These are phyloP conservation scores for Spongospora subterranea DNA, from an alignment of 208 protist genomes.

Conservation along the genomic window DNA sequence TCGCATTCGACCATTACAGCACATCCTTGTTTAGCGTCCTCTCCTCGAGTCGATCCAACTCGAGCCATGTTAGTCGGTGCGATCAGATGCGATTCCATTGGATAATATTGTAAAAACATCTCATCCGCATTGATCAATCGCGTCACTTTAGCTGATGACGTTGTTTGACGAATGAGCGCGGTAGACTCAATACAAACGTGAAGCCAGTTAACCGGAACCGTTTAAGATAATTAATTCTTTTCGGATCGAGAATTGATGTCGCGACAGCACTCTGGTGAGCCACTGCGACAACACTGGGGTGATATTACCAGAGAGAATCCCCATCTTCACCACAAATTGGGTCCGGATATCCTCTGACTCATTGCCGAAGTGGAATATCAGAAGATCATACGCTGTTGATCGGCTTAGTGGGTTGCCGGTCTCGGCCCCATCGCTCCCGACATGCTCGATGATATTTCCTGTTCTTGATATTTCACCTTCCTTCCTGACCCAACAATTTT, in stretches of 20 bases:
- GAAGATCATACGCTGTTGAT: not conserved
- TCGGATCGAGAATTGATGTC: not conserved
- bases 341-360: not conserved
- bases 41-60: not conserved
- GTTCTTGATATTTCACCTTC: not conserved
- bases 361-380: not conserved
- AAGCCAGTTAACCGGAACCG: not conserved
- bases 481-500: not conserved
- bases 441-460: not conserved
- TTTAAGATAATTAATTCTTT: not conserved
- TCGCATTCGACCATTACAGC: not conserved
- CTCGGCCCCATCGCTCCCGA: not conserved
- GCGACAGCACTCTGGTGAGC: not conserved
- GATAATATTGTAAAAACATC: not conserved
- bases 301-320: not conserved
- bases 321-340: not conserved
- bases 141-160: not conserved
- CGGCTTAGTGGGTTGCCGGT: not conserved
- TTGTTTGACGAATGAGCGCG: not conserved
- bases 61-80: not conserved
- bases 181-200: not conserved
- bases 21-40: not conserved
- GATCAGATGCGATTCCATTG: not conserved
- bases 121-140: not conserved
- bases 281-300: not conserved